These are phyloP conservation scores for Thalassiosira gravida DNA, from an alignment of 352 stramenopile species.

Conservation along the genomic window DNA sequence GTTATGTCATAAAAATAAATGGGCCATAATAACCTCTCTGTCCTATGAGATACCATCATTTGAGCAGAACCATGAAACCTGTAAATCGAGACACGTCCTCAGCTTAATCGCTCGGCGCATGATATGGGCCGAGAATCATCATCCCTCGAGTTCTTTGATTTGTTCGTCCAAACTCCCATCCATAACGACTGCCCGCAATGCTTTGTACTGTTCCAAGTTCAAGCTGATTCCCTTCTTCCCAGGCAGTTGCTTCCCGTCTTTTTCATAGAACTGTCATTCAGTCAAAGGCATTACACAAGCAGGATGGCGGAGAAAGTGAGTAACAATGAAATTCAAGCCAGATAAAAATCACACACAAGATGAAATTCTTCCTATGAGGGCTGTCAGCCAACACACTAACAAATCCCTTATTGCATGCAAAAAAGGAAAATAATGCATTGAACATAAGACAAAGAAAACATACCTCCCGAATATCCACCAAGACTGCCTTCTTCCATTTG, in stretches of 20 bases:
- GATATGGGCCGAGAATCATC: constrained; percentile 3
- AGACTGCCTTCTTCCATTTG: too few relatives aligned
- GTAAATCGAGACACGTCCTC: too few relatives aligned
- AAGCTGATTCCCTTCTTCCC: constrained; percentile 82
- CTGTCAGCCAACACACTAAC: too few relatives aligned
- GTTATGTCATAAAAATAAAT: too few relatives aligned
- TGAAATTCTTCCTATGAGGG: too few relatives aligned
- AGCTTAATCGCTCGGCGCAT: too few relatives aligned
- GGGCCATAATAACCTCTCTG: too few relatives aligned
- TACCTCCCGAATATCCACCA: too few relatives aligned
- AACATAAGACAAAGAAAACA: too few relatives aligned
- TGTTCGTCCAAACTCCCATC: constrained; percentile 65
- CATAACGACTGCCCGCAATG: constrained; percentile 55
- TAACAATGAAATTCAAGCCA: neutral
- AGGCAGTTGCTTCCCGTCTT: constrained; percentile 70
- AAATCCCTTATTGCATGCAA: neutral
- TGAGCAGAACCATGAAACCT: too few relatives aligned
- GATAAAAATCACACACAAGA: neutral
- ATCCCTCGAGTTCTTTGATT: constrained; percentile 54
- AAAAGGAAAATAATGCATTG: too few relatives aligned
- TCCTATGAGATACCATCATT: too few relatives aligned
- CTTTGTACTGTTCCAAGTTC: constrained; percentile 68
- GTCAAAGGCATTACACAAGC: neutral
- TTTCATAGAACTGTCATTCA: constrained; percentile 84
- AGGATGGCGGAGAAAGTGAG: neutral